Percentiles rank a stretch among this genome's conserved stretches.
Evolutionary conservation across 192 early-diverging fungal genomes (phyloP).

Genomic region (Anaeromyces robustus): DNA sequence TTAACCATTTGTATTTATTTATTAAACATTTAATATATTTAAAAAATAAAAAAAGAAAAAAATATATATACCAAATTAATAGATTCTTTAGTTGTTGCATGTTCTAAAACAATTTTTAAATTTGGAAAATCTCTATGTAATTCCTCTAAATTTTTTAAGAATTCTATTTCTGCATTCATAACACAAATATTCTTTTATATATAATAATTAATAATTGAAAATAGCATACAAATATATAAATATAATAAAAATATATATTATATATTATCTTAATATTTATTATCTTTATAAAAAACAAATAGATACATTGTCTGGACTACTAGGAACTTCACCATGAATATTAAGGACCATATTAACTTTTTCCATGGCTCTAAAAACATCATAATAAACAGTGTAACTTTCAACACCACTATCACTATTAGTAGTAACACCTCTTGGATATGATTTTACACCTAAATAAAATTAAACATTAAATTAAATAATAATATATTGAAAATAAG

Average conservation of each 20-base stretch:
- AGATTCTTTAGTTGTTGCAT: slow-evolving; percentile 86
- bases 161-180: slow-evolving; percentile 88
- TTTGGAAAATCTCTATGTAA: slow-evolving; percentile 82
- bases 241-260: too few relatives aligned
- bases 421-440: slow-evolving; percentile 92
- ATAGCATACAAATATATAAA: neutral
- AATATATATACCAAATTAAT: slow-evolving; percentile 55
- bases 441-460: slow-evolving; percentile 66
- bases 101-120: slow-evolving; percentile 89
- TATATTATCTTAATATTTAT: neutral
- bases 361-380: slow-evolving; percentile 89
- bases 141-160: slow-evolving; percentile 67
- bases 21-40: too few relatives aligned
- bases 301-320: slow-evolving; percentile 51
- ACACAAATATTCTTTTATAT: slow-evolving; percentile 63
- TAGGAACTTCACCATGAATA: slow-evolving; percentile 89
- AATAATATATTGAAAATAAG: slow-evolving; percentile 1
- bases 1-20: too few relatives aligned
- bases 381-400: slow-evolving; percentile 73
- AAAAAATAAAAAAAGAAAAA: too few relatives aligned
- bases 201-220: neutral
- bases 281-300: neutral
- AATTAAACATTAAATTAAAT: neutral
- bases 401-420: slow-evolving; percentile 94
- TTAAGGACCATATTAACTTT: slow-evolving; percentile 84